Evolutionary conservation across 371 early-diverging fungal genomes (phyloP).

Genomic region (Lichtheimia hyalospora): DNA sequence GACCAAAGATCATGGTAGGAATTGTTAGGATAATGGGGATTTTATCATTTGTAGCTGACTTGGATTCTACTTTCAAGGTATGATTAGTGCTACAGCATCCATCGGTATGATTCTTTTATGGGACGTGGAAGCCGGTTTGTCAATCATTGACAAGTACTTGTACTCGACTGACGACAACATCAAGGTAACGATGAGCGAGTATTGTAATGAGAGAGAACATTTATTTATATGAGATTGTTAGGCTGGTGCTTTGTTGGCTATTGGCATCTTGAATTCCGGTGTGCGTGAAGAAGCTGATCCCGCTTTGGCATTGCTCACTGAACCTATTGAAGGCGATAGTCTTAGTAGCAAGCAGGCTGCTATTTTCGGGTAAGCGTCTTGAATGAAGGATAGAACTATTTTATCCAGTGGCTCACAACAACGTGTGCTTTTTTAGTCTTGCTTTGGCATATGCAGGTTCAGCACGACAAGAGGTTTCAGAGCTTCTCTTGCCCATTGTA

Average conservation of each 20-base stretch:
- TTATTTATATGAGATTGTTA: slow-evolving; percentile 10
- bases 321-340: slow-evolving; percentile 70
- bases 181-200: slow-evolving; percentile 50
- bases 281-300: slow-evolving; percentile 93
- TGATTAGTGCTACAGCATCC: slow-evolving; percentile 95
- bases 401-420: background rate
- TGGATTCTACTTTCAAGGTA: slow-evolving; percentile 38
- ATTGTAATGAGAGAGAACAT: background rate
- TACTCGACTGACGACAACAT: slow-evolving; percentile 87
- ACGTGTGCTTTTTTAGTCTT: slow-evolving; percentile 50
- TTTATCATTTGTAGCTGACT: background rate
- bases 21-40: background rate
- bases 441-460: slow-evolving; percentile 96
- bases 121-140: slow-evolving; percentile 91
- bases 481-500: slow-evolving; percentile 82
- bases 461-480: slow-evolving; percentile 81
- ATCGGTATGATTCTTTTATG: slow-evolving; percentile 90
- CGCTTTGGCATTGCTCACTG: slow-evolving; percentile 88
- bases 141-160: slow-evolving; percentile 91
- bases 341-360: slow-evolving; percentile 58
- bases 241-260: slow-evolving; percentile 95
- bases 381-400: background rate
- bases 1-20: slow-evolving; percentile 88
- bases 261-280: slow-evolving; percentile 90
- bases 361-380: slow-evolving; percentile 63